Base-by-base conservation (phyloP, 805 yeast genomes). In the Kodamaea restingae region DNA sequence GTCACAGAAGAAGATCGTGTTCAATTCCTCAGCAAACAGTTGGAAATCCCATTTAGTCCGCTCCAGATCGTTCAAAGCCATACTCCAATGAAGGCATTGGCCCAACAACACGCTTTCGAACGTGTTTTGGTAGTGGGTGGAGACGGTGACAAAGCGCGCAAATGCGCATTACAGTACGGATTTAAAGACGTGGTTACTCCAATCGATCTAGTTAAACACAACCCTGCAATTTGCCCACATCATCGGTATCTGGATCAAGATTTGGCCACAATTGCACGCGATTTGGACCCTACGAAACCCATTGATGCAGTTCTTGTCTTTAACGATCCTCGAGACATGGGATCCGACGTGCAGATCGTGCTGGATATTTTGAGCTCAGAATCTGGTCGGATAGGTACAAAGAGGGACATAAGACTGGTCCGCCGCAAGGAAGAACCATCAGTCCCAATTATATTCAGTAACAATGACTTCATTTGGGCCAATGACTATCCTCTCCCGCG, bases 261-360 rank as follows among this genome's bases (percentile, higher is more conserved):
- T 30, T 53, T 55, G 15, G 56, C 55, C 17, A 66, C 70, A 2
- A 43, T 48, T 30, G 42, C 38, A 14, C 27, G 36, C 9, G 31
- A 22, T 7, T 40, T 50, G 35, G 61, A 54, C 42, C 45, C 45
- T 40, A 38, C 41, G 49, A 61, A 60, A 43, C 75, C 76, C 15
- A 70, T 86, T 43, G 95, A 88, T 47, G 90, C 88, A 2, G 69
- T 90, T 1, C 62, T 90, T 44, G 88, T 88, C 18, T 88, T 88
- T 60, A 84, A 84, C 53, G 97, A 90, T 58, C 88, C 96, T 3
- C 68, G 95, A 43, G 96, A 88, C 56, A 73, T 88, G 81, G 88
- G 86, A 1, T 76, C 90, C 1, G 97, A 88, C 57, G 52, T 81
- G 7, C 97, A 88, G 63, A 73, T 90, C 12, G 77, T 87, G 2